A percentile compares a stretch with the other conserved stretches of the same genome.
Conservation (phyloP, 768 basidiomycete species). For the Tricholoma terreum region DNA sequence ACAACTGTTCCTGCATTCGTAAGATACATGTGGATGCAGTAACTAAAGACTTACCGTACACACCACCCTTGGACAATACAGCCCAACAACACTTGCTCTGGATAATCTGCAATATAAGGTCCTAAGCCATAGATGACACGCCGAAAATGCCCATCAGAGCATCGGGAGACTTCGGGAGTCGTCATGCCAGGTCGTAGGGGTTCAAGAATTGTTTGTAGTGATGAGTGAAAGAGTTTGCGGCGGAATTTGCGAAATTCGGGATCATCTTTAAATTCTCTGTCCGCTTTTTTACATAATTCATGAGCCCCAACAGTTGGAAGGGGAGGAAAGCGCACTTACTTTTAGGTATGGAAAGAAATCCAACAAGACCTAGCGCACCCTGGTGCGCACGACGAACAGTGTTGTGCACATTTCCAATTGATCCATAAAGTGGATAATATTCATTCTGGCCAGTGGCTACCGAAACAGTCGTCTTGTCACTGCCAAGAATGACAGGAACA, state of each 20-base stretch:
- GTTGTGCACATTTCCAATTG: slow-evolving; percentile 13
- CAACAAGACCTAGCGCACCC: slow-evolving; percentile 1
- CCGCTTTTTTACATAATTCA: slow-evolving; percentile 12
- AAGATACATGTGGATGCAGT: background rate
- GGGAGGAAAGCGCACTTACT: background rate
- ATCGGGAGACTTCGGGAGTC: slow-evolving; percentile 21
- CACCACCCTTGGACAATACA: slow-evolving; percentile 35
- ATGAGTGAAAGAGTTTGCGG: slow-evolving; percentile 28
- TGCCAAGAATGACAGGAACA: slow-evolving; percentile 24
- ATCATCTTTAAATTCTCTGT: slow-evolving; percentile 10
- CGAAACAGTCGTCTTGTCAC: slow-evolving; percentile 29
- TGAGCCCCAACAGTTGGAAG: background rate
- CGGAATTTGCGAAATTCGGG: slow-evolving; percentile 24
- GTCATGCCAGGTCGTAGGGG: slow-evolving; percentile 25
- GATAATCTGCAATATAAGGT: slow-evolving; percentile 37
- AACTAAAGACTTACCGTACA: slow-evolving; percentile 1
- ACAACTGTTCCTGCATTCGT: background rate
- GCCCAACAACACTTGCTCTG: slow-evolving; percentile 30
- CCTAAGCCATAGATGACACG: slow-evolving; percentile 27
- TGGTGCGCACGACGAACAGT: slow-evolving; percentile 3
- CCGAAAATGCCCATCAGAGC: slow-evolving; percentile 27
- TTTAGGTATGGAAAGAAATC: slow-evolving; percentile 13
- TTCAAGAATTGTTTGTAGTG: slow-evolving; percentile 21
- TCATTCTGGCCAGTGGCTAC: slow-evolving; percentile 20
- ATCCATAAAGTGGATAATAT: slow-evolving; percentile 20